phyloP scores from a whole-genome alignment of 345 rosid genomes.

The Boechera stricta region DNA sequence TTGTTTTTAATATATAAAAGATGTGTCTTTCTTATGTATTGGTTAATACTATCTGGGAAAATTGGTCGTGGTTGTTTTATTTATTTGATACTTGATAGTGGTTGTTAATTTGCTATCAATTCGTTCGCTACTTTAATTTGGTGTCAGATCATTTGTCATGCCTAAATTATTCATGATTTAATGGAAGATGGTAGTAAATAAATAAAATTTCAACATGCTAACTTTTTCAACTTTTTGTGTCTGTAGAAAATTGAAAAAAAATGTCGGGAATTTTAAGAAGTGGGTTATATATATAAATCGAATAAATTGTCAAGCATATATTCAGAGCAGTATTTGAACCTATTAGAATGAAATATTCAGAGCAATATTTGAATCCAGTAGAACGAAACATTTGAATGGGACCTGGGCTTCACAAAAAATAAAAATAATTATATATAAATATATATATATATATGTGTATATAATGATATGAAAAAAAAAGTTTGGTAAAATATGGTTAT shows the following conservation, averaged over 20 bases:
- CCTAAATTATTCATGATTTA: slow-evolving; percentile 2
- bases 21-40: not conserved
- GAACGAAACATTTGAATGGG: too few species aligned
- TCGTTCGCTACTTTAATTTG: not conserved
- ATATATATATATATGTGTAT: too few species aligned
- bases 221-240: not conserved
- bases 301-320: too few species aligned
- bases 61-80: slow-evolving; percentile 17
- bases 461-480: too few species aligned
- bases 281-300: too few species aligned
- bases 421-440: too few species aligned
- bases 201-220: not conserved
- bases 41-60: slow-evolving; percentile 8
- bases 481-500: too few species aligned
- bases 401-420: too few species aligned
- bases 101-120: not conserved
- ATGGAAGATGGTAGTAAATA: slow-evolving; percentile 3
- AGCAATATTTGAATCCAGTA: too few species aligned
- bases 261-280: too few species aligned
- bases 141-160: slow-evolving; percentile 3
- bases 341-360: too few species aligned
- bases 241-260: not conserved
- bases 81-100: not conserved
- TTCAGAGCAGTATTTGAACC: too few species aligned
- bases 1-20: not conserved